Conservation (phyloP, 106 monocot genomes). For the Dendrobium chrysotoxum region DNA sequence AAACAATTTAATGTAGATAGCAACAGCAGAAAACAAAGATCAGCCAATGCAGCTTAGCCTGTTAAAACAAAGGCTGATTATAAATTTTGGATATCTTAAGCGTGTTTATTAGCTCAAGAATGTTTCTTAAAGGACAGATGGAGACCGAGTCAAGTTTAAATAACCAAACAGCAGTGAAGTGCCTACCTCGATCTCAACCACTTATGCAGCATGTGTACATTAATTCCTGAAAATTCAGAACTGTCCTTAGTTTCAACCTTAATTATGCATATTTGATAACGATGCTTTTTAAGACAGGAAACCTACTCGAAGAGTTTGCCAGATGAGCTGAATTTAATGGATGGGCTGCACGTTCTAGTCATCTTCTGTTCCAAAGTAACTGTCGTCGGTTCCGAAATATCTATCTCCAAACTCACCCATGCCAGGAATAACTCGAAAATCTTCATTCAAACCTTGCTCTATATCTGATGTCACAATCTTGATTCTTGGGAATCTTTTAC, state of each 20-base stretch:
- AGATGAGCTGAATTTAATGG: background rate
- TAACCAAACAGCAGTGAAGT: too few species aligned
- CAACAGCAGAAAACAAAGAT: too few species aligned
- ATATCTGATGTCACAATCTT: constrained; percentile 96
- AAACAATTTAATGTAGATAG: too few species aligned
- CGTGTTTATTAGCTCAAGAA: background rate
- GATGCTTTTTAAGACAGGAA: background rate
- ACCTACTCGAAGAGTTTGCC: background rate
- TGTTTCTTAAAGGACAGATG: background rate
- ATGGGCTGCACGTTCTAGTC: background rate
- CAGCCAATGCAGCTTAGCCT: too few species aligned
- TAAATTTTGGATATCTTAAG: background rate
- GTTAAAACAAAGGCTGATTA: background rate
- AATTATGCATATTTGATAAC: background rate
- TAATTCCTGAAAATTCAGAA: background rate
- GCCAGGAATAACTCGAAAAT: constrained; percentile 84
- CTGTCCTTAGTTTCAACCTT: background rate
- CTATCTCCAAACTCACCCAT: constrained; percentile 98
- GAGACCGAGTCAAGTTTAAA: too few species aligned
- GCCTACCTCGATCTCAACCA: too few species aligned
- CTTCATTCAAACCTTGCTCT: constrained; percentile 72
- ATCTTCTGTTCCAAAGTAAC: constrained; percentile 11
- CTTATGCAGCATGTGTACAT: background rate
- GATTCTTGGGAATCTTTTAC: constrained; percentile 76
- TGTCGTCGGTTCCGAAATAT: constrained; percentile 90